A percentile compares a stretch with the other conserved stretches of the same genome.
Evolutionary conservation across 139 green algal species (phyloP).

Genomic region (Chlamydomonas incerta): DNA sequence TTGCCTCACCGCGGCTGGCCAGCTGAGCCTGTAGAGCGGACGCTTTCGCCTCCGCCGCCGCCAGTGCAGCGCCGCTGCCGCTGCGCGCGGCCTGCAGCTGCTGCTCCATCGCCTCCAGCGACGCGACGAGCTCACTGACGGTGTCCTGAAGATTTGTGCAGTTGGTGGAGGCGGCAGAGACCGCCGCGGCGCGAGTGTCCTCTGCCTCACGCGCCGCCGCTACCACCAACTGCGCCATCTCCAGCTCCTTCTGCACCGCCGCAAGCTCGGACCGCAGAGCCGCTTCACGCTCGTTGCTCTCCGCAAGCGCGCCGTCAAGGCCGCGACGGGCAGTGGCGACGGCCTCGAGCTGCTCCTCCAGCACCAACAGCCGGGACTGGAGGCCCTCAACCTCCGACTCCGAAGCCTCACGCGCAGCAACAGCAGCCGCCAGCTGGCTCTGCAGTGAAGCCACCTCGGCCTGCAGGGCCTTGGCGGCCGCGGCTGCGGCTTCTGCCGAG

Average conservation of each 20-base stretch:
- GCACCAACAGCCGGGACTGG: not conserved
- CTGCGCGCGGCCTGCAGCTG: not conserved
- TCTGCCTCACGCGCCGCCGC: not conserved
- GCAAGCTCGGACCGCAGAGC: not conserved
- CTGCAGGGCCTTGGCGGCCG: not conserved
- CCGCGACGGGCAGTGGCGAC: not conserved
- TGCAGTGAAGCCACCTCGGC: not conserved
- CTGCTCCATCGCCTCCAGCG: not conserved
- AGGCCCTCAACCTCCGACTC: not conserved
- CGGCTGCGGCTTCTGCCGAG: not conserved
- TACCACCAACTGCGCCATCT: not conserved
- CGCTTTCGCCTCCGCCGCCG: too few species aligned
- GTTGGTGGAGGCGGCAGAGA: not conserved
- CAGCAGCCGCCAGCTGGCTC: not conserved
- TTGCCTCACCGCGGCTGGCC: not conserved
- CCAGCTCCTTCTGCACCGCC: not conserved
- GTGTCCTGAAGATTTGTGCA: not conserved
- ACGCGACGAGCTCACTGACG: not conserved
- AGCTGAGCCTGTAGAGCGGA: not conserved
- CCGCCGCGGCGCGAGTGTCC: not conserved
- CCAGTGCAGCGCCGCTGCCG: not conserved
- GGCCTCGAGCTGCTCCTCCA: not conserved
- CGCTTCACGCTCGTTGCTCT: not conserved
- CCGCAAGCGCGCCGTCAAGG: not conserved
- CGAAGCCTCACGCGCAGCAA: not conserved